A percentile compares a stretch with the other conserved stretches of the same genome.
These are phyloP conservation scores for Hymenoscyphus fraxineus DNA, from an alignment of 2,329 filamentous ascomycete species.

Conservation along the genomic window DNA sequence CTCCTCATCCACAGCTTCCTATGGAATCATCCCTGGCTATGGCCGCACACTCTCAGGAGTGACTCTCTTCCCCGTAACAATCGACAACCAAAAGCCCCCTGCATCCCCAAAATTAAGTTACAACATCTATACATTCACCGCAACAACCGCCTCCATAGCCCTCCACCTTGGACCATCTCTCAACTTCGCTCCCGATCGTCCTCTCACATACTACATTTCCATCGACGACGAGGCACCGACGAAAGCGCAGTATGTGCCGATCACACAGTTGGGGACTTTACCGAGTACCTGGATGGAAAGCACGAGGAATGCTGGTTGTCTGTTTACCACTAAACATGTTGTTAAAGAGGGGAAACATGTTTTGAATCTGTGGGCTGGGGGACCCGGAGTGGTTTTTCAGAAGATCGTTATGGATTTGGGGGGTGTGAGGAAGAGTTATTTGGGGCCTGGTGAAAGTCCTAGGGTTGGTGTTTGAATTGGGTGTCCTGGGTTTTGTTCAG, in stretches of 20 bases:
- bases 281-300: constrained; percentile 17
- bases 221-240: constrained; percentile 37
- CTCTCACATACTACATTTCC: constrained; percentile 47
- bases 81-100: constrained; percentile 45
- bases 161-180: constrained; percentile 48
- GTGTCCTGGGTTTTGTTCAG: background rate
- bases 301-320: constrained; percentile 16
- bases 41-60: constrained; percentile 56
- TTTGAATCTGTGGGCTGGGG: constrained; percentile 36
- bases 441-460: constrained; percentile 36
- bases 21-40: constrained; percentile 50
- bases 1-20: constrained; percentile 38
- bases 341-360: constrained; percentile 24
- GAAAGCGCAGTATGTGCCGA: constrained; percentile 32
- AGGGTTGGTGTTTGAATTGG: constrained; percentile 5
- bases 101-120: constrained; percentile 56
- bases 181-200: constrained; percentile 47
- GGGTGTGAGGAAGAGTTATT: constrained; percentile 38
- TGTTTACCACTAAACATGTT: constrained; percentile 20
- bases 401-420: constrained; percentile 42
- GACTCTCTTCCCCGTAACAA: constrained; percentile 50
- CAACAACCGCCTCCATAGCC: constrained; percentile 37
- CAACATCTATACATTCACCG: constrained; percentile 55
- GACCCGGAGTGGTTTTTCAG: constrained; percentile 38
- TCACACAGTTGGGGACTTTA: constrained; percentile 19